Conservation (phyloP, 352 stramenopile species). For the Pythium periplocum region DNA sequence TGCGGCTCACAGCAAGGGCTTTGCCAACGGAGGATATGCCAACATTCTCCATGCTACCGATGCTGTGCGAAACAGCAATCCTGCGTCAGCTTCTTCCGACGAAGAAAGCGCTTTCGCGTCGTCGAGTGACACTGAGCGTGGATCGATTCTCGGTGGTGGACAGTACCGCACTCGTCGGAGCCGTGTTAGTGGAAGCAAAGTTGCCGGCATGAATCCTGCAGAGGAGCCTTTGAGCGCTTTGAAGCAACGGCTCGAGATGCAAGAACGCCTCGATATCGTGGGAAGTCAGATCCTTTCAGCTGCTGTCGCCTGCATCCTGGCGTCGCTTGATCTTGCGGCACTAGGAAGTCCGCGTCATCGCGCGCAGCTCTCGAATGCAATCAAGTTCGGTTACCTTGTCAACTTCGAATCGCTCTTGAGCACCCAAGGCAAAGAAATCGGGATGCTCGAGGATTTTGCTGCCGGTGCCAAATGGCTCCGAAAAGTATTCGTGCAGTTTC, state of each 20-base stretch:
- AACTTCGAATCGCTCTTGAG: conserved; percentile 84
- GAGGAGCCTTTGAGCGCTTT: conserved; percentile 49
- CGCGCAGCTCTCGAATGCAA: conserved; percentile 47
- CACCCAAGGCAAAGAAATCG: conserved; percentile 93
- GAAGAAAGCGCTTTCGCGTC: conserved; percentile 24
- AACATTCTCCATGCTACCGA: conserved; percentile 5
- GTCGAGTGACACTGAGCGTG: conserved; percentile 21
- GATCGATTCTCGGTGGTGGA: not conserved
- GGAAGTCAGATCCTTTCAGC: conserved; percentile 72
- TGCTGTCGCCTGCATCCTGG: conserved; percentile 54
- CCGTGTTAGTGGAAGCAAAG: not conserved
- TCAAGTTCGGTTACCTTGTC: conserved; percentile 59
- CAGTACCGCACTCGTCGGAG: conserved; percentile 9
- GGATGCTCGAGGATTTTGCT: conserved; percentile 92
- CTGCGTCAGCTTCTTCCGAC: conserved; percentile 20
- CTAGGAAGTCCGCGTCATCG: conserved; percentile 52
- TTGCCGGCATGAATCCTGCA: conserved; percentile 1
- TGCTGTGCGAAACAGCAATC: conserved; percentile 6
- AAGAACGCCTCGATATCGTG: conserved; percentile 68
- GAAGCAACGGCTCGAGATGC: conserved; percentile 60
- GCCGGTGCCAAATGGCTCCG: conserved; percentile 76
- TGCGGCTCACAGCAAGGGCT: conserved; percentile 76
- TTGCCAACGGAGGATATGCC: conserved; percentile 62
- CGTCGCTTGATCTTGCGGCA: conserved; percentile 58
- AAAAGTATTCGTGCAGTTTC: conserved; percentile 76